Base-by-base conservation (phyloP, 257 asterid species). In the Capsicum pubescens region DNA sequence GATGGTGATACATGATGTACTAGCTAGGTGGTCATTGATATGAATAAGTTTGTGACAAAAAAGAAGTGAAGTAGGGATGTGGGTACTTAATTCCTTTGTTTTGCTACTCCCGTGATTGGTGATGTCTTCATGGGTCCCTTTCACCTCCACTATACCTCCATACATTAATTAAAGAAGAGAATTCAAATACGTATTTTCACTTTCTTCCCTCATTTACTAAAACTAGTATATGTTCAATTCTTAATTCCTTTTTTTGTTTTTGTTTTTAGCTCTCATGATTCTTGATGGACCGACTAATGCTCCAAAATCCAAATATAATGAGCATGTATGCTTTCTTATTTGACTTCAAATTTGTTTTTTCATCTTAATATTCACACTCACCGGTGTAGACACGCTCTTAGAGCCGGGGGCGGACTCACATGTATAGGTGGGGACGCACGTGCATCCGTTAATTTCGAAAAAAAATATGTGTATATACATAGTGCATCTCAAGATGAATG, bases 61-160 rank as follows among this genome's bases (percentile, higher is more conserved):
- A 60, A 60, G 35, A 26, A 61, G 36, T 61, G 46, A 32, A 32
- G n/a, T 32, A 46, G 76, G 13, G 79, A 7, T 26, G 16, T 64
- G 17, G 32, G 16, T 12, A 46, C 36, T 44, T 71, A 8, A 17
- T 71, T 71, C 8, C 57, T 46, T 5, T 71, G 10, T n/a, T 9
- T 72, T 72, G 80, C 80, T 74, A 35, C 3, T 48, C 60, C 42
- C 60, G 60, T 48, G 80, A 74, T 74, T 74, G 60, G 13, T 74
- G 60, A 74, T 50, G 61, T 42, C 21, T 74, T 74, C 60, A 50
- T 74, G 42, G 79, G 80, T 21, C 59, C 79, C 80, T 8, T 35
- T 9, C 44, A 39, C 80, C 4, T 35, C 48, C 48, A 44, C 48
- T 44, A 6, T 32, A 59, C 26, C 26, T 16, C 48, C 50, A 32